Evolutionary conservation across 1,284 basidiomycete genomes (phyloP).

Genomic region (Ustilago crameri): DNA sequence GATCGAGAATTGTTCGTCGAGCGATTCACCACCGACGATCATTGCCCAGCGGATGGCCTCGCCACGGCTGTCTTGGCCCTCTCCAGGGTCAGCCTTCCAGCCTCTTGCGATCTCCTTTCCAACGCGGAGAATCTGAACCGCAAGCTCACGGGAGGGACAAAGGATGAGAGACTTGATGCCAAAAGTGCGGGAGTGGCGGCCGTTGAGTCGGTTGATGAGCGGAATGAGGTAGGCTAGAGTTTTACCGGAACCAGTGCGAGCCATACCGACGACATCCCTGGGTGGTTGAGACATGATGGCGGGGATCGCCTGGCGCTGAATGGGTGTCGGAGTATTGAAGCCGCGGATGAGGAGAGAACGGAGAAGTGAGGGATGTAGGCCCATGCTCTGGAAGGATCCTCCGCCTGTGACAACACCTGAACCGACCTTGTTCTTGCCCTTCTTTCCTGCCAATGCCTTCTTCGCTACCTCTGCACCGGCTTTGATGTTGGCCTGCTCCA

Average conservation of each 20-base stretch:
- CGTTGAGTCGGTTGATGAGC: constrained; percentile 85
- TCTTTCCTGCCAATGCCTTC: constrained; percentile 46
- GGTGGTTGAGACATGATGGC: constrained; percentile 85
- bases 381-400: constrained; percentile 67
- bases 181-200: constrained; percentile 80
- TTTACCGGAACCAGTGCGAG: constrained; percentile 96
- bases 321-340: constrained; percentile 94
- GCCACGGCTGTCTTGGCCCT: constrained; percentile 70
- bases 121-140: constrained; percentile 90
- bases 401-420: constrained; percentile 60
- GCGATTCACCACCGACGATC: constrained; percentile 91
- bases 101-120: constrained; percentile 91
- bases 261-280: constrained; percentile 96
- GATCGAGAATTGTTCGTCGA: constrained; percentile 97
- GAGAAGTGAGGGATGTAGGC: constrained; percentile 81
- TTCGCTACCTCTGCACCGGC: constrained; percentile 63
- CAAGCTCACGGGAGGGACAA: constrained; percentile 91
- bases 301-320: constrained; percentile 91
- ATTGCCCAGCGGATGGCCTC: constrained; percentile 88
- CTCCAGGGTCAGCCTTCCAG: constrained; percentile 69
- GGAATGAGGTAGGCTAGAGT: constrained; percentile 96
- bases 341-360: constrained; percentile 90
- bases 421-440: constrained; percentile 56
- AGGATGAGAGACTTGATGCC: constrained; percentile 89
- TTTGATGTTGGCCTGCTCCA: constrained; percentile 64